Base-by-base conservation (phyloP, 805 yeast genomes). In the Cyberlindnera maclurae region DNA sequence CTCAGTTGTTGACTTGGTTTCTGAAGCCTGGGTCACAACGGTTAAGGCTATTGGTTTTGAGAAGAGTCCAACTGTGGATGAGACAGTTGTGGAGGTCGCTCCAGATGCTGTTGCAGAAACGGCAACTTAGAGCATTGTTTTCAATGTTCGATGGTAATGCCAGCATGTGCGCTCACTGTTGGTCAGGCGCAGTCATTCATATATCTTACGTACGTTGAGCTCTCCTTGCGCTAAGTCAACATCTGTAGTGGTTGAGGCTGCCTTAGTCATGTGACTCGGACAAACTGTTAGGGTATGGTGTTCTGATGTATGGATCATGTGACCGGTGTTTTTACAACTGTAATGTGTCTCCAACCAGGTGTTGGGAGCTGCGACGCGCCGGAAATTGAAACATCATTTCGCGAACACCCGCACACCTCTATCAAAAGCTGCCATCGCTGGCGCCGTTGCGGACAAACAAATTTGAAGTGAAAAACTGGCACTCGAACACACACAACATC, bases 1-100 rank as follows among this genome's bases (percentile, higher is more conserved):
- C 29, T 56, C 70, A 1, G 38, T 60, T 3, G 31, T 41, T 7
- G 62, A 54, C 22, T 46, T 65, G 36, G 58, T 59, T 30, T 42
- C 46, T 24, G 70, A 65, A 43, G 54, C 57, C 16, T 41, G 57
- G 37, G 15, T 8, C 11, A 36, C 37, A 22, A 39, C 52, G 5
- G 27, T 12, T 4, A 15, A 26, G 15, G 16, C 26, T 9, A 18
- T 33, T 26, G n/a, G 28, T 12, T 33, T 33, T 9, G 11, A 15
- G 20, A 20, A 20, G n/a, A 12, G 15, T 6, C n/a, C 29, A 12
- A 11, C n/a, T 11, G 12, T 27, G n/a, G 15, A 8, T 31, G 3
- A 12, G 20, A 8, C 12, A 12, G 22, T 16, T 31, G 13, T 18
- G 26, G n/a, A 31, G 15, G 24, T 8, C 8, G 24, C 24, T 20